Conservation (phyloP, 139 green algal genomes). For the Closterium sp. region DNA sequence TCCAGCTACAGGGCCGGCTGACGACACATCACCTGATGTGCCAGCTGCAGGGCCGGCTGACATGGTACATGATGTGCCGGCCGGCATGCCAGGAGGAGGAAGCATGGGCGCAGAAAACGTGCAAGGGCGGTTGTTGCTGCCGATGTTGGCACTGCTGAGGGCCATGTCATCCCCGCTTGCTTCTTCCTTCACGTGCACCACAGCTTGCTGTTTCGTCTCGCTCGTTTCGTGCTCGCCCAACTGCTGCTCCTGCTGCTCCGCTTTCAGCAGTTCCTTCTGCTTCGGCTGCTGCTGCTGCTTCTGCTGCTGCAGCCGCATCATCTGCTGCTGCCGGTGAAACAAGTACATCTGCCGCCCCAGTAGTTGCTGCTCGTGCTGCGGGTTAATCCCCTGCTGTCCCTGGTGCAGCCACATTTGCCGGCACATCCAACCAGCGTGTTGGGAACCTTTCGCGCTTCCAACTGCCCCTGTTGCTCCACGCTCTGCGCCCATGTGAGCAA, state of each 20-base stretch:
- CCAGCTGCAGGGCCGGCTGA: neutral
- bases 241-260: neutral
- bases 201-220: neutral
- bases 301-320: neutral
- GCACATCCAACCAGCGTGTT: neutral
- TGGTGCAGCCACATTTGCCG: neutral
- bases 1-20: no score
- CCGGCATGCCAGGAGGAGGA: no score
- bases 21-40: no score
- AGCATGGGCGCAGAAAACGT: no score
- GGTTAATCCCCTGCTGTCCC: neutral
- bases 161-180: neutral
- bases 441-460: neutral
- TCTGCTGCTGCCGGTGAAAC: neutral
- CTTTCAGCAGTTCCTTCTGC: neutral
- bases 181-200: neutral
- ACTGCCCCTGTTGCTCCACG: neutral
- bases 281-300: neutral
- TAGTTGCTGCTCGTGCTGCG: neutral
- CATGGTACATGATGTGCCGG: no score
- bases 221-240: neutral
- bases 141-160: neutral
- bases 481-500: neutral
- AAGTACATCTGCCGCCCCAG: neutral
- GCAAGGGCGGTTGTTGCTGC: neutral